Evolutionary conservation across 2,329 filamentous ascomycete genomes (phyloP).

Genomic region (Alternaria brassicae): DNA sequence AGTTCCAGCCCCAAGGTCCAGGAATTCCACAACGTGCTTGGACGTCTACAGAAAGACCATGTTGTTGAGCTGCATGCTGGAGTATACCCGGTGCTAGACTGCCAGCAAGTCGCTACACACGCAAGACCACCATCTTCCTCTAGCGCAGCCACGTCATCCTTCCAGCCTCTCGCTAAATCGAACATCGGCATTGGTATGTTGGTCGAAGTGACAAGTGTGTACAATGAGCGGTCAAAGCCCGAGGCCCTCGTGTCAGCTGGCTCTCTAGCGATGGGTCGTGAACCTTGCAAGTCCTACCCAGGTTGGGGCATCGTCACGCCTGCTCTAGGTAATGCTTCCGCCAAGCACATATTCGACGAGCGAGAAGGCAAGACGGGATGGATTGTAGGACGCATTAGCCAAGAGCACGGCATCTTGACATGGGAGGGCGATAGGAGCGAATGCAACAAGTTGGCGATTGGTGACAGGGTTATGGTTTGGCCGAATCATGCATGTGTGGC

Average conservation of each 20-base stretch:
- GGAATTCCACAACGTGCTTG: slow-evolving; percentile 53
- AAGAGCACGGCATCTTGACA: slow-evolving; percentile 77
- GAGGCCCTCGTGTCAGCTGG: slow-evolving; percentile 76
- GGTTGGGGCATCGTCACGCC: slow-evolving; percentile 74
- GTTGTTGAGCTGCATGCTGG: slow-evolving; percentile 75
- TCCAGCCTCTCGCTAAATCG: slow-evolving; percentile 55
- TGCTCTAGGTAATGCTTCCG: slow-evolving; percentile 55
- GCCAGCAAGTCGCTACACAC: slow-evolving; percentile 79
- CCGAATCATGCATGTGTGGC: slow-evolving; percentile 84
- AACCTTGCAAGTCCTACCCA: slow-evolving; percentile 73
- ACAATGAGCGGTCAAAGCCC: slow-evolving; percentile 56
- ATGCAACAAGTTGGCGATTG: slow-evolving; percentile 60
- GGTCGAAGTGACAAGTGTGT: slow-evolving; percentile 74
- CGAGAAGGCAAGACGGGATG: slow-evolving; percentile 56
- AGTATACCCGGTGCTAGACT: slow-evolving; percentile 76
- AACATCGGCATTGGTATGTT: slow-evolving; percentile 73
- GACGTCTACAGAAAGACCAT: slow-evolving; percentile 41
- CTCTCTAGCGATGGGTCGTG: slow-evolving; percentile 72
- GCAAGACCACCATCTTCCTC: slow-evolving; percentile 55
- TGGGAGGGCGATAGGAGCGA: slow-evolving; percentile 59
- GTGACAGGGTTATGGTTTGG: slow-evolving; percentile 74
- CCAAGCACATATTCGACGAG: slow-evolving; percentile 37
- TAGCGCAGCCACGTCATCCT: slow-evolving; percentile 17
- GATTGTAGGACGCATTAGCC: slow-evolving; percentile 74
- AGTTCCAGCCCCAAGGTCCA: slow-evolving; percentile 46